phyloP scores from a whole-genome alignment of 73 alveolate genomes.

The Paramecium bursaria region DNA sequence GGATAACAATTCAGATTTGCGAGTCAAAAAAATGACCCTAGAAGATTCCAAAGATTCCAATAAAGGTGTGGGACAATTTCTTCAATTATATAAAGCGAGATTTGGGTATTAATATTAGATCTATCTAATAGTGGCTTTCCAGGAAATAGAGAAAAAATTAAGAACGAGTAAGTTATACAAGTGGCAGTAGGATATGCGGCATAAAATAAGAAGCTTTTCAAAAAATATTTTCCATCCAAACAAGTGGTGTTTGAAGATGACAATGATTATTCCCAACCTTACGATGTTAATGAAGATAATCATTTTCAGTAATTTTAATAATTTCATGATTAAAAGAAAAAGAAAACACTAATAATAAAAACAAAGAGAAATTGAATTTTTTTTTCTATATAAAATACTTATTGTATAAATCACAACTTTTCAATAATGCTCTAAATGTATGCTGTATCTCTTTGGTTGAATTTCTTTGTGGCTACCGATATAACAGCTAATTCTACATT shows the following conservation, averaged over 20 bases:
- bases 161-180: slow-evolving; percentile 34
- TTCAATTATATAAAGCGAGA: slow-evolving; percentile 34
- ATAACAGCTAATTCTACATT: slow-evolving; percentile 93
- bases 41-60: slow-evolving; percentile 39
- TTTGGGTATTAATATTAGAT: slow-evolving; percentile 3
- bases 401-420: slow-evolving; percentile 3
- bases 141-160: background rate
- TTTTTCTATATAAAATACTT: too few species aligned
- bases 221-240: slow-evolving; percentile 45
- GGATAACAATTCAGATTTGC: slow-evolving; percentile 34
- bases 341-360: too few species aligned
- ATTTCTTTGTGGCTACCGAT: slow-evolving; percentile 73
- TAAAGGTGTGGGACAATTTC: slow-evolving; percentile 46
- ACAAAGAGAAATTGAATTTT: too few species aligned
- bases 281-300: slow-evolving; percentile 19
- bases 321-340: slow-evolving; percentile 6
- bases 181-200: slow-evolving; percentile 48
- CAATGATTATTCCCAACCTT: slow-evolving; percentile 44
- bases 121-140: slow-evolving; percentile 41
- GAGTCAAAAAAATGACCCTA: slow-evolving; percentile 1
- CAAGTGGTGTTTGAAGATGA: slow-evolving; percentile 50
- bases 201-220: slow-evolving; percentile 19
- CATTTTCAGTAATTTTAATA: slow-evolving; percentile 24
- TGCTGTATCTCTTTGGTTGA: slow-evolving; percentile 59
- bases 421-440: slow-evolving; percentile 53